A percentile compares a stretch with the other conserved stretches of the same genome.
Conservation (phyloP, 2,329 filamentous ascomycete species). For the Pochonia chlamydosporia region DNA sequence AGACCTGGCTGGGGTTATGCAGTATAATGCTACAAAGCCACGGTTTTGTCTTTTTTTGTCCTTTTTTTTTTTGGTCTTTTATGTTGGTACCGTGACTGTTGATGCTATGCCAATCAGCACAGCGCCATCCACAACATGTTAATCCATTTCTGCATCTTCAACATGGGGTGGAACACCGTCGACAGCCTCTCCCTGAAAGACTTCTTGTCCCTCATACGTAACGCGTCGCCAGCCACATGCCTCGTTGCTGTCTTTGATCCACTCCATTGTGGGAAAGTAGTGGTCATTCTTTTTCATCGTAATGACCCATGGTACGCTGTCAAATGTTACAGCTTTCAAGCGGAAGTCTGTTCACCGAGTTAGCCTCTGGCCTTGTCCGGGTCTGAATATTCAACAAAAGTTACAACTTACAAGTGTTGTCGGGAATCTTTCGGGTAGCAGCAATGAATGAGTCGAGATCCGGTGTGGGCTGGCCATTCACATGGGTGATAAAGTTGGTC, state of each 20-base stretch:
- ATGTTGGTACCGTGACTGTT: not conserved
- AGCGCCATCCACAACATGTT: constrained; percentile 1
- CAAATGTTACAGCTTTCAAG: constrained; percentile 94
- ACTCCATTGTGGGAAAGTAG: constrained; percentile 72
- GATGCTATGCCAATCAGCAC: not conserved
- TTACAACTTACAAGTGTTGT: constrained; percentile 72
- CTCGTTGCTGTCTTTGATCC: constrained; percentile 57
- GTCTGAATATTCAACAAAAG: not conserved
- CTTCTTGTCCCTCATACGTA: constrained; percentile 53
- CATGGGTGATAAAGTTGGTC: constrained; percentile 95
- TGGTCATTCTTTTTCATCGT: constrained; percentile 99
- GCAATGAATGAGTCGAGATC: constrained; percentile 75
- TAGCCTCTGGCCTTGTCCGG: too few relatives aligned
- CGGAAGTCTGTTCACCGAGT: constrained; percentile 65
- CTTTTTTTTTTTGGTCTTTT: too few relatives aligned
- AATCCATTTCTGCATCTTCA: constrained; percentile 40
- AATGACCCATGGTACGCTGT: constrained; percentile 98
- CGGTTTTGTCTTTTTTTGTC: too few relatives aligned
- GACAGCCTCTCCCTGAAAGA: constrained; percentile 47
- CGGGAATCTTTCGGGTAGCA: constrained; percentile 80
- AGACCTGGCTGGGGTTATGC: constrained; percentile 4
- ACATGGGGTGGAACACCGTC: constrained; percentile 40
- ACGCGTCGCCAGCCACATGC: constrained; percentile 57
- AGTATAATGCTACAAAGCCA: constrained; percentile 1
- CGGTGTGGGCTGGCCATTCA: constrained; percentile 82